Percentiles rank a stretch among this genome's conserved stretches.
Conservation (phyloP, 352 stramenopile species). For the Phytophthora constricta region DNA sequence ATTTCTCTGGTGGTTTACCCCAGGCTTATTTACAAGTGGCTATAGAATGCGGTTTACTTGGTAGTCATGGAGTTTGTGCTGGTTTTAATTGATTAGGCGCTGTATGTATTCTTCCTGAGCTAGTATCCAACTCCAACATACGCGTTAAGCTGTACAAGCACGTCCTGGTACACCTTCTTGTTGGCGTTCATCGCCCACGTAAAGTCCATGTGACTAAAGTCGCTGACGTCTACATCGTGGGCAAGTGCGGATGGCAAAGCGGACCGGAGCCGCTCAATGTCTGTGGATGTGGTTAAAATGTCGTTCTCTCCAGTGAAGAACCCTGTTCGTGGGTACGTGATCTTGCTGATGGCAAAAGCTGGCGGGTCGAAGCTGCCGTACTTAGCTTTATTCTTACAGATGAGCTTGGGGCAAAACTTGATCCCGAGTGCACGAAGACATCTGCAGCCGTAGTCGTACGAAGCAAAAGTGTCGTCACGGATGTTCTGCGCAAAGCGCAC, state of each 20-base stretch:
- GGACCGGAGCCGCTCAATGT: slow-evolving; percentile 43
- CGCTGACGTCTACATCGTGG: slow-evolving; percentile 38
- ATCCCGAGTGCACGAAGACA: slow-evolving; percentile 51
- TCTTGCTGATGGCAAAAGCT: slow-evolving; percentile 32
- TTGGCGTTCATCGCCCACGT: slow-evolving; percentile 51
- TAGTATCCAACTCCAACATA: background rate
- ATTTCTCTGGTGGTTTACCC: too few species aligned
- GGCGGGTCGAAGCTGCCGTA: slow-evolving; percentile 56
- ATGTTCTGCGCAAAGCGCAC: slow-evolving; percentile 59
- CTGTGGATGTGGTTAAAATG: slow-evolving; percentile 38
- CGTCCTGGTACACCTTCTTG: background rate
- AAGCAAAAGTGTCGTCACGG: slow-evolving; percentile 47
- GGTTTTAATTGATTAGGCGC: too few species aligned
- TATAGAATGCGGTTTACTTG: too few species aligned
- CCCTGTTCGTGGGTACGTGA: slow-evolving; percentile 48
- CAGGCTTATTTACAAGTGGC: slow-evolving; percentile 33
- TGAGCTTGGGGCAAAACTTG: slow-evolving; percentile 48
- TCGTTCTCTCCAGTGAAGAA: slow-evolving; percentile 49
- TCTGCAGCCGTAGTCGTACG: slow-evolving; percentile 56
- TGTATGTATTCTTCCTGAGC: too few species aligned
- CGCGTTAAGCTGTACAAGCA: background rate
- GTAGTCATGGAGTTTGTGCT: too few species aligned
- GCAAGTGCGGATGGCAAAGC: slow-evolving; percentile 42
- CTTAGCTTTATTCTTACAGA: slow-evolving; percentile 54
- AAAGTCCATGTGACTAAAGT: slow-evolving; percentile 64